phyloP scores from a whole-genome alignment of 2,329 filamentous ascomycete genomes.

The Cordyceps cicadae region DNA sequence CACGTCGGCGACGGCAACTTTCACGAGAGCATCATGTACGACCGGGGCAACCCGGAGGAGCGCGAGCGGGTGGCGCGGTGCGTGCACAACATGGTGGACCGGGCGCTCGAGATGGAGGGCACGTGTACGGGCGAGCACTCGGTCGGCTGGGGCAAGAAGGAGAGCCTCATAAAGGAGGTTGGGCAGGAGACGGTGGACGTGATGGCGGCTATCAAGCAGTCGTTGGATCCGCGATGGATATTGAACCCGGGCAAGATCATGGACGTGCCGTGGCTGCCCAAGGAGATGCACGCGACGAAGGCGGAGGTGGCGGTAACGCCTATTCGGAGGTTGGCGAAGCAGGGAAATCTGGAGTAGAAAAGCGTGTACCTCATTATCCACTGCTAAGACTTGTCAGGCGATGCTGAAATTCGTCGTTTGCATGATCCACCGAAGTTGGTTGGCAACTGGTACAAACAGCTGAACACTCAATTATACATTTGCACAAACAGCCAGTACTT shows the following conservation, averaged over 20 bases:
- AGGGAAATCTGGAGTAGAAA: background rate
- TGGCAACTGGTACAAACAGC: too few relatives aligned
- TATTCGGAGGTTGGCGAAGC: constrained; percentile 9
- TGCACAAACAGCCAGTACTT: too few relatives aligned
- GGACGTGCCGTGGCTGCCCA: constrained; percentile 45
- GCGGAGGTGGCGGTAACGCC: constrained; percentile 18
- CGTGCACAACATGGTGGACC: constrained; percentile 81
- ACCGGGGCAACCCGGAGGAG: constrained; percentile 60
- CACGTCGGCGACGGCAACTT: constrained; percentile 95
- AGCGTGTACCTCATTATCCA: background rate
- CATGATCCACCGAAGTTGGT: too few relatives aligned
- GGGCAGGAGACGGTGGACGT: constrained; percentile 72
- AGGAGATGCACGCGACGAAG: constrained; percentile 14
- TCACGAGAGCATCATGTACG: constrained; percentile 86
- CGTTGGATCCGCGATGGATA: constrained; percentile 78
- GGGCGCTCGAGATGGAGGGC: constrained; percentile 89
- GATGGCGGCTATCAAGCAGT: constrained; percentile 77
- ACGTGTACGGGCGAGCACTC: constrained; percentile 88
- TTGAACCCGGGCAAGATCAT: constrained; percentile 93
- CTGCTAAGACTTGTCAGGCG: background rate
- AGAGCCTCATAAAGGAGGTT: constrained; percentile 68
- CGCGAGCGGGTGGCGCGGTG: constrained; percentile 68
- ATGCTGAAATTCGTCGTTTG: too few relatives aligned
- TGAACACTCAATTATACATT: too few relatives aligned
- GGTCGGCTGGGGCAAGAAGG: constrained; percentile 79